Evolutionary conservation across 2,329 filamentous ascomycete species (phyloP).

Genomic region (Lasiodiplodia gonubiensis): DNA sequence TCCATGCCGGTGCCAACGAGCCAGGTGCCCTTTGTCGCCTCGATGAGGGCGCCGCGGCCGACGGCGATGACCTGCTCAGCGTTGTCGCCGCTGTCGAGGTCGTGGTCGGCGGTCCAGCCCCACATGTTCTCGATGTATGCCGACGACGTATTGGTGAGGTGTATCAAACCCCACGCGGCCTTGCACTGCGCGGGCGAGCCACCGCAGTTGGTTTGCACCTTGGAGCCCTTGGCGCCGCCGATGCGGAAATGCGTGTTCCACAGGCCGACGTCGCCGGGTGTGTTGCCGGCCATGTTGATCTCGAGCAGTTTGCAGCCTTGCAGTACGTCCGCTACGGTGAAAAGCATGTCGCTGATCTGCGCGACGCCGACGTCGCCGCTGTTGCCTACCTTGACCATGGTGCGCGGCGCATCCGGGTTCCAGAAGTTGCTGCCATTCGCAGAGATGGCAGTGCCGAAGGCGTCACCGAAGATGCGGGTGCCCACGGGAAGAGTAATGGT

Average conservation of each 20-base stretch:
- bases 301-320: conserved; percentile 43
- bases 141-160: conserved; percentile 54
- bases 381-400: conserved; percentile 33
- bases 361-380: conserved; percentile 32
- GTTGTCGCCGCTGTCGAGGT: conserved; percentile 44
- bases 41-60: conserved; percentile 56
- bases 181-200: conserved; percentile 39
- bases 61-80: conserved; percentile 50
- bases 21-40: conserved; percentile 59
- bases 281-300: conserved; percentile 53
- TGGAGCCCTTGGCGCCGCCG: conserved; percentile 43
- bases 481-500: conserved; percentile 33
- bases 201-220: conserved; percentile 38
- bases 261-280: conserved; percentile 55
- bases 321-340: conserved; percentile 30
- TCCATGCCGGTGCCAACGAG: conserved; percentile 60
- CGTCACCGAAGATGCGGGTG: conserved; percentile 32
- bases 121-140: conserved; percentile 62
- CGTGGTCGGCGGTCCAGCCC: conserved; percentile 63
- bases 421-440: conserved; percentile 32
- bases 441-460: conserved; percentile 32
- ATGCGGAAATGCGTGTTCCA: conserved; percentile 45
- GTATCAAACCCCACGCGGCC: conserved; percentile 49
- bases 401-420: conserved; percentile 31
- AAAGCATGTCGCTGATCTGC: conserved; percentile 35